Conservation (phyloP, 352 stramenopile genomes). For the Phytophthora multivora region DNA sequence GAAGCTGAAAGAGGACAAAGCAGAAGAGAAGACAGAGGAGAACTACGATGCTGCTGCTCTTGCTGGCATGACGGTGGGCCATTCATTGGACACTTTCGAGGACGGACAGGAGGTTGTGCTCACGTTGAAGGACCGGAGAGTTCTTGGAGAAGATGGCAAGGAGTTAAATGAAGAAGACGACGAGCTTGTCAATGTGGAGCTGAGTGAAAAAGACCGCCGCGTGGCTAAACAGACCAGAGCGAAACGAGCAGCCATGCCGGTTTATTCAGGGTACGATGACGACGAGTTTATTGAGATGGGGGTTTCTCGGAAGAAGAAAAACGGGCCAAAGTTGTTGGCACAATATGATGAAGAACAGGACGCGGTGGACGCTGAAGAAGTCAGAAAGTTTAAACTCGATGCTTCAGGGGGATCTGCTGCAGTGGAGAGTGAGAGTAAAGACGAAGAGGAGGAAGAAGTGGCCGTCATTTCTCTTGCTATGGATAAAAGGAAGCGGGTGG, state of each 20-base stretch:
- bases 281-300: constrained; percentile 95
- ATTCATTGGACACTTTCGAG: constrained; percentile 89
- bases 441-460: constrained; percentile 44
- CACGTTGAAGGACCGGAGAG: constrained; percentile 91
- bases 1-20: constrained; percentile 12
- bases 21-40: constrained; percentile 17
- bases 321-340: constrained; percentile 54
- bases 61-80: constrained; percentile 89
- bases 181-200: constrained; percentile 86
- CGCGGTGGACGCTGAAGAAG: constrained; percentile 34
- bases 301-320: constrained; percentile 41
- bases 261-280: constrained; percentile 96
- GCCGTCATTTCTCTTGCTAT: constrained; percentile 69
- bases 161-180: constrained; percentile 81
- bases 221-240: constrained; percentile 46
- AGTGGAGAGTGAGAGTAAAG: constrained; percentile 5
- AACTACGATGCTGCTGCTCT: constrained; percentile 79
- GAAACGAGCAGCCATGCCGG: constrained; percentile 59
- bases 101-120: constrained; percentile 93
- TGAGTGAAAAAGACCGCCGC: constrained; percentile 75
- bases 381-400: constrained; percentile 68
- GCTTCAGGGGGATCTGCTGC: constrained; percentile 32
- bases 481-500: constrained; percentile 46
- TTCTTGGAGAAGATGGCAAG: constrained; percentile 86
- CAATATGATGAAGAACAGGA: constrained; percentile 93